These are phyloP conservation scores for Penicillium verrucosum DNA, from an alignment of 2,329 filamentous ascomycete genomes.

Conservation along the genomic window DNA sequence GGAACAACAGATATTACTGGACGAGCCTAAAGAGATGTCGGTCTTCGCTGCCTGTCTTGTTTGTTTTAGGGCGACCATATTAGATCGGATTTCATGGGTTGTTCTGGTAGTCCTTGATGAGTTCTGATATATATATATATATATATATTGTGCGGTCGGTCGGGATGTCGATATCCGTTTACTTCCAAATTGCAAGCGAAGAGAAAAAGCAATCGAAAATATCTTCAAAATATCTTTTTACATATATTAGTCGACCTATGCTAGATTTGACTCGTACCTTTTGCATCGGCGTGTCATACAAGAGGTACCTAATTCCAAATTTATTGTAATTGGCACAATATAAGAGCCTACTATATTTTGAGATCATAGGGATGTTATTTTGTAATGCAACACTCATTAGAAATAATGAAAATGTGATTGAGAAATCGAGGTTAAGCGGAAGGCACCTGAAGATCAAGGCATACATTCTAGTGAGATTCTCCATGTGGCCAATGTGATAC, in stretches of 20 bases:
- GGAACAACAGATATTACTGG: background rate
- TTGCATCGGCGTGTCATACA: background rate
- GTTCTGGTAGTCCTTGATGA: background rate
- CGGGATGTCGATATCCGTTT: background rate
- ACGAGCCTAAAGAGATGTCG: background rate
- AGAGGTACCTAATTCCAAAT: background rate
- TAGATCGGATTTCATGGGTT: background rate
- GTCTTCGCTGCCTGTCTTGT: background rate
- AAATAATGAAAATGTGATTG: background rate
- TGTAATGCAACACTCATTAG: background rate
- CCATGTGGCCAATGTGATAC: background rate
- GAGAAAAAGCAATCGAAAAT: too few species aligned
- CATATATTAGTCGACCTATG: background rate
- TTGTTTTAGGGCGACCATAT: background rate
- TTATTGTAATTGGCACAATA: background rate
- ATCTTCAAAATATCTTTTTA: too few species aligned
- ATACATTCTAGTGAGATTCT: background rate
- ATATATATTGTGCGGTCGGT: background rate
- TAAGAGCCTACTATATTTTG: background rate
- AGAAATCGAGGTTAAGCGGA: background rate
- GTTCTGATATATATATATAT: background rate
- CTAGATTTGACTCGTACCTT: background rate
- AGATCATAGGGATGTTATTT: background rate
- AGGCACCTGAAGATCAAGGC: background rate
- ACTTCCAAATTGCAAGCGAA: background rate